Percentiles rank a stretch among this genome's conserved stretches.
Conservation (phyloP, 2,329 filamentous ascomycete genomes). For the Diaporthe australafricana region DNA sequence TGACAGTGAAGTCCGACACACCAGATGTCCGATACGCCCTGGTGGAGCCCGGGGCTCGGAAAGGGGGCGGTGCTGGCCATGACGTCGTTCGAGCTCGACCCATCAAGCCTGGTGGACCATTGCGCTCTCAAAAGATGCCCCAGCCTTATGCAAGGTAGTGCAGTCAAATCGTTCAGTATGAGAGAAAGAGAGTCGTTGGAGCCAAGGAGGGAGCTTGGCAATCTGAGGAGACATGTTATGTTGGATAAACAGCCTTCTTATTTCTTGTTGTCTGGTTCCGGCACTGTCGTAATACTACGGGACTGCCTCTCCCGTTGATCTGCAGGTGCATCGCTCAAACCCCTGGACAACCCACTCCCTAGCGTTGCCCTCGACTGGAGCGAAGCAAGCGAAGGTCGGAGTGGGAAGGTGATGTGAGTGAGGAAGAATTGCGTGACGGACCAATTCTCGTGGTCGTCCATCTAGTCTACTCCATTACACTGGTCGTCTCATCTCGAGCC, state of each 20-base stretch:
- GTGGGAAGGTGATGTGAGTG: neutral
- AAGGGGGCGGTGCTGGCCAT: constrained; percentile 26
- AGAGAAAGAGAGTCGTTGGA: neutral
- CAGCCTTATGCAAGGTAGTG: neutral
- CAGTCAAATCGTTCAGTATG: neutral
- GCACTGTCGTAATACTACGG: neutral
- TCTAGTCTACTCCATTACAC: constrained; percentile 1
- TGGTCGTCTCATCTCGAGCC: constrained; percentile 6
- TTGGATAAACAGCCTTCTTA: neutral
- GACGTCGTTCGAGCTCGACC: constrained; percentile 21
- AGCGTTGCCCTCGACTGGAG: constrained; percentile 2
- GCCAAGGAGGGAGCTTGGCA: neutral
- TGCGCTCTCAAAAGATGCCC: neutral
- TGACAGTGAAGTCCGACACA: constrained; percentile 18
- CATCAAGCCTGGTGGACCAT: constrained; percentile 8
- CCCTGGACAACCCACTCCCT: constrained; percentile 14
- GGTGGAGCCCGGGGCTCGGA: constrained; percentile 13
- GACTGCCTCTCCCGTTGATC: constrained; percentile 17
- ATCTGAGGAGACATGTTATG: neutral
- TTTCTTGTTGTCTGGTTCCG: neutral
- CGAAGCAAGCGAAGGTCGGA: neutral
- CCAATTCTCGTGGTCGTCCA: too few relatives aligned
- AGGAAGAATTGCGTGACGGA: neutral
- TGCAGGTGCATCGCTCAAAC: constrained; percentile 9
- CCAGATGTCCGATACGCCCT: constrained; percentile 17